A percentile compares a stretch with the other conserved stretches of the same genome.
Conservation (phyloP, 768 basidiomycete genomes). For the Dacryopinax spathularia region DNA sequence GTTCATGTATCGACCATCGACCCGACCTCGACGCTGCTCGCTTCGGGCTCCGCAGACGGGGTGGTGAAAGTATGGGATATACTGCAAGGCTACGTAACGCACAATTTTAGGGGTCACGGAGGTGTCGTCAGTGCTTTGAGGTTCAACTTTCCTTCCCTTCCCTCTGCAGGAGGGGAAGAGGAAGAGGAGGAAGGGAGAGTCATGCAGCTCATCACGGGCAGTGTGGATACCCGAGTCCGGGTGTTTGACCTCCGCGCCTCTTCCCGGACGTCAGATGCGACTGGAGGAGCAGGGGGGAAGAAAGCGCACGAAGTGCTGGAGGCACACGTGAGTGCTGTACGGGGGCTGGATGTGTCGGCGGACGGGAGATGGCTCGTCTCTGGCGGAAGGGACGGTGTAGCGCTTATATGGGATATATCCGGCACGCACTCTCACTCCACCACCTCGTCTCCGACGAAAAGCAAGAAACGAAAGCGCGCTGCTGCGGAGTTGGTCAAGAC, state of each 20-base stretch:
- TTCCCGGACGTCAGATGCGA: constrained; percentile 30
- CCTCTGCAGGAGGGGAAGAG: constrained; percentile 33
- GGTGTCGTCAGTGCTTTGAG: constrained; percentile 87
- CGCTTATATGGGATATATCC: constrained; percentile 79
- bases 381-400: constrained; percentile 85
- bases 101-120: constrained; percentile 90
- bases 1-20: constrained; percentile 78
- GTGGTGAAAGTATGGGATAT: constrained; percentile 96
- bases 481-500: constrained; percentile 53
- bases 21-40: constrained; percentile 77
- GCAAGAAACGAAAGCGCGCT: constrained; percentile 17
- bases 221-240: constrained; percentile 82
- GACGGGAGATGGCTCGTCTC: constrained; percentile 86
- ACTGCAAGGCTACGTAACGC: constrained; percentile 72
- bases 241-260: constrained; percentile 72
- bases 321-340: constrained; percentile 87
- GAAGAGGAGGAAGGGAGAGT: constrained; percentile 13
- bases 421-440: constrained; percentile 16
- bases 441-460: constrained; percentile 12
- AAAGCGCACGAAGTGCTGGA: constrained; percentile 74
- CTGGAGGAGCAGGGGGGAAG: constrained; percentile 30
- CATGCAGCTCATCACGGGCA: constrained; percentile 79
- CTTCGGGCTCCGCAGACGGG: constrained; percentile 92
- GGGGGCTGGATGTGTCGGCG: constrained; percentile 68
- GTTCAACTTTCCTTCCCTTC: constrained; percentile 64